phyloP scores from a whole-genome alignment of 31 red algal species.

The Asparagopsis taxiformis region DNA sequence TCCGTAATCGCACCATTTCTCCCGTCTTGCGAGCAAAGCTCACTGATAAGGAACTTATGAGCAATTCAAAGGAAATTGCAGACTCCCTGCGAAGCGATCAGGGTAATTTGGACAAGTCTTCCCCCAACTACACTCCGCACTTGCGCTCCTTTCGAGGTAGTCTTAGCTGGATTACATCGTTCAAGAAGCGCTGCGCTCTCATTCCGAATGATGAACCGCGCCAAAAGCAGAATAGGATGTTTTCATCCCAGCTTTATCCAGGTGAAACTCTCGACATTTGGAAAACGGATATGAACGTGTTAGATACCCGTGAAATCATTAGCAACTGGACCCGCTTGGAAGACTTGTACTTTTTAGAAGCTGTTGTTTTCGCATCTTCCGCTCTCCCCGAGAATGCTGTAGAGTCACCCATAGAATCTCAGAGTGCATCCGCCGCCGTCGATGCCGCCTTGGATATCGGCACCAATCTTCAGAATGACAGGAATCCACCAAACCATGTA shows the following conservation, averaged over 20 bases:
- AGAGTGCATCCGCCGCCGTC: background rate
- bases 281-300: slow-evolving; percentile 2
- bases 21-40: slow-evolving; percentile 9
- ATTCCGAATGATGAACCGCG: background rate
- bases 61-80: slow-evolving; percentile 7
- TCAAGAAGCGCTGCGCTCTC: slow-evolving; percentile 12
- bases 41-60: slow-evolving; percentile 11
- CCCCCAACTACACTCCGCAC: slow-evolving; percentile 4
- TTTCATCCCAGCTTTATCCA: background rate
- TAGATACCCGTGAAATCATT: background rate
- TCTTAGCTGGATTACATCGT: slow-evolving; percentile 22
- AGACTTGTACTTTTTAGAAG: slow-evolving; percentile 34
- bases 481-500: background rate
- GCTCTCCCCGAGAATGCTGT: slow-evolving; percentile 12
- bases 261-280: slow-evolving; percentile 7
- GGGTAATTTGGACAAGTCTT: slow-evolving; percentile 10
- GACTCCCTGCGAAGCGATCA: background rate
- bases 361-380: slow-evolving; percentile 5
- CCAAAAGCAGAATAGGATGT: background rate
- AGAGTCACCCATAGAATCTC: slow-evolving; percentile 1
- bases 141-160: slow-evolving; percentile 18
- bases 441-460: background rate
- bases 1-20: slow-evolving; percentile 10
- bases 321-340: slow-evolving; percentile 15
- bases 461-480: background rate